phyloP scores from a whole-genome alignment of 495 filamentous ascomycete genomes.

The Aspergillus sclerotiicarbonarius region DNA sequence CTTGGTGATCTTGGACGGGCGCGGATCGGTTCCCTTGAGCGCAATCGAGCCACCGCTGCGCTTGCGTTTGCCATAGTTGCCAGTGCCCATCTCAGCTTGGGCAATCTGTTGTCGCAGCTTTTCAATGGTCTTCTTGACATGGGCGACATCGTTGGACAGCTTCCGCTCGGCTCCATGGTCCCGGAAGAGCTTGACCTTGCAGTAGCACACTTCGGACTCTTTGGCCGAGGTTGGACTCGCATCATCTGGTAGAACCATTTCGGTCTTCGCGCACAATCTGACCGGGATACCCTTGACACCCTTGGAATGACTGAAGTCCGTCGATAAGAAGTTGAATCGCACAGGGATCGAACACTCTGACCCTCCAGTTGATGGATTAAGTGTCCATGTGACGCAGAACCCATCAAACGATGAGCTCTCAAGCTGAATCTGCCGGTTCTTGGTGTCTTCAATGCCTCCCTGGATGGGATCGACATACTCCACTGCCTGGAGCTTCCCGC shows the following conservation, averaged over 20 bases:
- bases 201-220: slow-evolving; percentile 75
- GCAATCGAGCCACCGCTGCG: slow-evolving; percentile 56
- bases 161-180: slow-evolving; percentile 97
- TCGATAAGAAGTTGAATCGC: slow-evolving; percentile 96
- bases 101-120: slow-evolving; percentile 89
- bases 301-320: slow-evolving; percentile 97
- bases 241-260: slow-evolving; percentile 48
- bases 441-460: slow-evolving; percentile 64
- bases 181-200: slow-evolving; percentile 94
- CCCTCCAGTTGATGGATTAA: slow-evolving; percentile 52
- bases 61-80: slow-evolving; percentile 86
- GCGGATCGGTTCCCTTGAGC: slow-evolving; percentile 44
- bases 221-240: slow-evolving; percentile 42
- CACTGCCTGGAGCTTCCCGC: slow-evolving; percentile 84
- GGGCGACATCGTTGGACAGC: slow-evolving; percentile 87
- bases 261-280: slow-evolving; percentile 86
- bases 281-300: slow-evolving; percentile 97
- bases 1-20: slow-evolving; percentile 76
- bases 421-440: slow-evolving; percentile 71
- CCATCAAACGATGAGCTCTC: slow-evolving; percentile 86
- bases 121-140: slow-evolving; percentile 91
- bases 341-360: slow-evolving; percentile 80
- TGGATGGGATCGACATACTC: slow-evolving; percentile 84
- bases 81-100: slow-evolving; percentile 84
- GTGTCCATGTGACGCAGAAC: slow-evolving; percentile 86